Evolutionary conservation across 2,329 filamentous ascomycete genomes (phyloP).

Genomic region (Talaromyces sp.): DNA sequence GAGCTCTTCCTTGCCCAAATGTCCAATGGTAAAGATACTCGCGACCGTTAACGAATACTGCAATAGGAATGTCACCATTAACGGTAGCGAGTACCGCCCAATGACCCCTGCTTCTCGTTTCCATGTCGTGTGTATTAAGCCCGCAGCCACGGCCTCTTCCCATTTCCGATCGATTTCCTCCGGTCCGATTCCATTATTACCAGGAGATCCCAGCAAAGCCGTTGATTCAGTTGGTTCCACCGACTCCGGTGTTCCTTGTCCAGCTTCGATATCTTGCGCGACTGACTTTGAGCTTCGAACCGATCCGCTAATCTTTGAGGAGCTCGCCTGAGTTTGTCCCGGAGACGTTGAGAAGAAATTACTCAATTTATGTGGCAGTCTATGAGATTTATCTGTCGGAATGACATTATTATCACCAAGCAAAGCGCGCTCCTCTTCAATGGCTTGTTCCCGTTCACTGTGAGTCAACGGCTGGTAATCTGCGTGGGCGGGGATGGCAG

Average conservation of each 20-base stretch:
- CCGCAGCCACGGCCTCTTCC: constrained; percentile 80
- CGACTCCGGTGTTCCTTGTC: background rate
- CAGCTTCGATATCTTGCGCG: background rate
- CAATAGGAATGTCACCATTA: constrained; percentile 74
- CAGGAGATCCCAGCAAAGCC: constrained; percentile 49
- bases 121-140: constrained; percentile 87
- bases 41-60: constrained; percentile 85
- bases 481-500: constrained; percentile 60
- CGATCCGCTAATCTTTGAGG: constrained; percentile 15
- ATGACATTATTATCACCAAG: constrained; percentile 63
- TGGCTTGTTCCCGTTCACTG: constrained; percentile 56
- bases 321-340: constrained; percentile 5
- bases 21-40: constrained; percentile 76
- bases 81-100: constrained; percentile 67
- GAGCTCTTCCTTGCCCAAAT: constrained; percentile 70
- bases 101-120: constrained; percentile 84
- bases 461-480: constrained; percentile 53
- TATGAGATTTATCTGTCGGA: constrained; percentile 30
- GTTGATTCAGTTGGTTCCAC: constrained; percentile 48
- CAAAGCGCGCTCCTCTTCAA: constrained; percentile 61
- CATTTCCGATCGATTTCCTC: constrained; percentile 72
- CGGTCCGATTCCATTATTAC: constrained; percentile 53
- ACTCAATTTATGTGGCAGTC: constrained; percentile 29
- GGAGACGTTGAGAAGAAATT: constrained; percentile 25
- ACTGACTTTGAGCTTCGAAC: background rate